Evolutionary conservation across 192 early-diverging fungal genomes (phyloP).

Genomic region (Obelidium mucronatum): DNA sequence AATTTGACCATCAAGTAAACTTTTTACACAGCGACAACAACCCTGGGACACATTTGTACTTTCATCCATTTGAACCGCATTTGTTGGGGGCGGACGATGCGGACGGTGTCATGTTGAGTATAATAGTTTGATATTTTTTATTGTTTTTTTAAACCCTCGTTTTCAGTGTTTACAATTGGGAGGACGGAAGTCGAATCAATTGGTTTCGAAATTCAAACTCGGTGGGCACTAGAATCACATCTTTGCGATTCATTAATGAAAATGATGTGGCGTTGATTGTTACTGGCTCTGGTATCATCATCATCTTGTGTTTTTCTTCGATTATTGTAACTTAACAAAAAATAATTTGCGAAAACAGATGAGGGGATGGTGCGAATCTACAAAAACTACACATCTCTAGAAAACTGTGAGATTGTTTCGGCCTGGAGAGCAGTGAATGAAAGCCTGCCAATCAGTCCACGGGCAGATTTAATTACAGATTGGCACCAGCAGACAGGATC

Average conservation of each 20-base stretch:
- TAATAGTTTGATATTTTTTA: background rate
- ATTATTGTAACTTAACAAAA: background rate
- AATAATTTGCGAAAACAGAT: constrained; percentile 53
- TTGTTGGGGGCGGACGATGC: constrained; percentile 77
- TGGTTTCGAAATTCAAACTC: constrained; percentile 77
- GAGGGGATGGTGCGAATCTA: constrained; percentile 83
- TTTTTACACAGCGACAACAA: constrained; percentile 46
- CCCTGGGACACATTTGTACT: constrained; percentile 48
- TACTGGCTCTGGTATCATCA: constrained; percentile 74
- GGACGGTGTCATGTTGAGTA: constrained; percentile 69
- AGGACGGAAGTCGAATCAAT: constrained; percentile 65
- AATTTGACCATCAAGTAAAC: constrained; percentile 42
- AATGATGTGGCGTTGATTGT: constrained; percentile 84
- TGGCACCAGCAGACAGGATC: constrained; percentile 81
- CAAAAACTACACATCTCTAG: constrained; percentile 67
- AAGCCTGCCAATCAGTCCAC: constrained; percentile 51
- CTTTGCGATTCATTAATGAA: constrained; percentile 90
- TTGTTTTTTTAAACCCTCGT: constrained; percentile 7
- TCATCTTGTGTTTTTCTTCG: background rate
- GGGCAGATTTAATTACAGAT: constrained; percentile 68
- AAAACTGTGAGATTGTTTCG: constrained; percentile 68
- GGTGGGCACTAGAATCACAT: constrained; percentile 69
- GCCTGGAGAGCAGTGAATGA: constrained; percentile 81
- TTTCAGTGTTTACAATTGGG: constrained; percentile 78
- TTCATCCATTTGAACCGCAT: constrained; percentile 90